Percentiles rank a stretch among this genome's conserved stretches.
Evolutionary conservation across 1,139 yeast species (phyloP).

Genomic region (Blastobotrys arbuscula): DNA sequence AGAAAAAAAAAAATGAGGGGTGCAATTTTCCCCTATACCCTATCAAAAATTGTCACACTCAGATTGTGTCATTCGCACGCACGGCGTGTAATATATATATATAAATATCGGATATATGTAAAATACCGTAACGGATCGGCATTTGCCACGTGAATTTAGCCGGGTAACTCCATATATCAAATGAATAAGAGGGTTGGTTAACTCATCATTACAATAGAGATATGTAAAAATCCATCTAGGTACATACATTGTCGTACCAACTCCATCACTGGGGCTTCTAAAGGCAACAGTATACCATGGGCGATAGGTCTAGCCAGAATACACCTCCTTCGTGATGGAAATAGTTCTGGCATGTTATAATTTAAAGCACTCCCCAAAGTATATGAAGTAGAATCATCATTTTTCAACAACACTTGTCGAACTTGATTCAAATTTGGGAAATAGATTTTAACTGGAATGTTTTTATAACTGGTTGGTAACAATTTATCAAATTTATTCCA

Average conservation of each 20-base stretch:
- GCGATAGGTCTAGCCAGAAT: constrained; percentile 43
- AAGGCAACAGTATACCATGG: constrained; percentile 60
- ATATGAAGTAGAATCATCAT: background rate
- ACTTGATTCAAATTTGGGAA: constrained; percentile 44
- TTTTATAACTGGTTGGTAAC: constrained; percentile 33
- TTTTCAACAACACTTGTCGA: constrained; percentile 35
- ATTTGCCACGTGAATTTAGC: too few relatives aligned
- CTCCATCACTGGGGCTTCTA: constrained; percentile 44
- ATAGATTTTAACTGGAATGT: constrained; percentile 58
- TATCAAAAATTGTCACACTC: too few relatives aligned
- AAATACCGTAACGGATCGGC: too few relatives aligned
- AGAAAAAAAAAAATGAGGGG: constrained; percentile 3
- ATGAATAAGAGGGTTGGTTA: too few relatives aligned
- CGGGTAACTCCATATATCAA: too few relatives aligned
- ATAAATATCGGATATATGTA: too few relatives aligned
- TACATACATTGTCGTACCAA: constrained; percentile 52
- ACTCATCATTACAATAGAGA: constrained; percentile 40
- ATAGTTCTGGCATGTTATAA: constrained; percentile 42
- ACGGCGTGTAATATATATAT: too few relatives aligned
- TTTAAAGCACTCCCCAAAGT: constrained; percentile 43
- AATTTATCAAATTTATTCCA: constrained; percentile 38
- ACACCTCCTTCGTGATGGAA: constrained; percentile 35
- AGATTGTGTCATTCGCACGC: too few relatives aligned
- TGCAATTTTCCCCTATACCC: too few relatives aligned
- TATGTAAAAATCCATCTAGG: constrained; percentile 73